phyloP scores from a whole-genome alignment of 1,139 yeast species.

The Suhomyces guaymorum region DNA sequence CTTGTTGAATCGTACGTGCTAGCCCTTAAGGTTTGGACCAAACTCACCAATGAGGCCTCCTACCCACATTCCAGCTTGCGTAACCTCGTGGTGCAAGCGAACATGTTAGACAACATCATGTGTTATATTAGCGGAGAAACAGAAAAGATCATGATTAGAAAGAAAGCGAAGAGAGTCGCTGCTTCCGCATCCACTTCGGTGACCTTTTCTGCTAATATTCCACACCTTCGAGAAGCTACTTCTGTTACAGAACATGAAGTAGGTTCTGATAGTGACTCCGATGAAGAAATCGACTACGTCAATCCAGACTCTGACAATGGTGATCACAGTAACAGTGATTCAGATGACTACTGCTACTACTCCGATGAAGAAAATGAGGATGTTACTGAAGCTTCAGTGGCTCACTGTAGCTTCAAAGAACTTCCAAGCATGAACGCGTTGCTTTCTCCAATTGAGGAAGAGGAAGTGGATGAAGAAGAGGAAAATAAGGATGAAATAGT shows the following conservation, averaged over 20 bases:
- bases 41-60: slow-evolving; percentile 66
- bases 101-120: slow-evolving; percentile 69
- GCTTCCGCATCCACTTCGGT: slow-evolving; percentile 11
- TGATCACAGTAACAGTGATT: slow-evolving; percentile 20
- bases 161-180: slow-evolving; percentile 10
- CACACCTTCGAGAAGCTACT: slow-evolving; percentile 13
- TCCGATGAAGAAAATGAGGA: slow-evolving; percentile 22
- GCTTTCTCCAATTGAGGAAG: slow-evolving; percentile 22
- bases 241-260: slow-evolving; percentile 26
- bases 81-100: slow-evolving; percentile 71
- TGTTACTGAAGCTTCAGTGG: slow-evolving; percentile 1
- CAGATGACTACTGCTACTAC: slow-evolving; percentile 32
- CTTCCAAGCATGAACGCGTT: slow-evolving; percentile 29
- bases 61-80: slow-evolving; percentile 62
- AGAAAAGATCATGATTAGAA: slow-evolving; percentile 24
- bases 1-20: slow-evolving; percentile 62
- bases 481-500: too few relatives aligned
- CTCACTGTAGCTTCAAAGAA: slow-evolving; percentile 17
- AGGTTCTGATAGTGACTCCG: slow-evolving; percentile 17
- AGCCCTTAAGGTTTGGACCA: slow-evolving; percentile 68
- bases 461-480: slow-evolving; percentile 31
- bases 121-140: slow-evolving; percentile 47
- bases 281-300: slow-evolving; percentile 27
- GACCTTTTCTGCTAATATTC: slow-evolving; percentile 13
- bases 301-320: slow-evolving; percentile 7